Percentiles rank a stretch among this genome's conserved stretches.
phyloP scores from a whole-genome alignment of 2,329 filamentous ascomycete species.

The Phyllosticta ampelicida region DNA sequence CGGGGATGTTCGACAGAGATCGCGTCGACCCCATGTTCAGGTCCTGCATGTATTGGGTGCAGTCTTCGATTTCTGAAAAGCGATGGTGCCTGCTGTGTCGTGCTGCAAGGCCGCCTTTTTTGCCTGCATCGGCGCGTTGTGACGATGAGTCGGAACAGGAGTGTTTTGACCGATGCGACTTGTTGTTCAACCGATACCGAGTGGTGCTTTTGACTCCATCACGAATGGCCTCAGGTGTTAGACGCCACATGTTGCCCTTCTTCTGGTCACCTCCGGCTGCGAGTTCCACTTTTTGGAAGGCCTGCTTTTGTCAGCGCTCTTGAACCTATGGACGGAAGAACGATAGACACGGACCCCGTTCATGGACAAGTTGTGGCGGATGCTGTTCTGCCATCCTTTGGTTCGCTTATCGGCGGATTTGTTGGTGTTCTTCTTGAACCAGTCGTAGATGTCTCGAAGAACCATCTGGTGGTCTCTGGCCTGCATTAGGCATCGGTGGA shows the following conservation, averaged over 20 bases:
- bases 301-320: constrained; percentile 25
- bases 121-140: constrained; percentile 26
- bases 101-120: constrained; percentile 36
- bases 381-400: constrained; percentile 85
- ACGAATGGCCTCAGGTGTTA: constrained; percentile 57
- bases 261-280: constrained; percentile 41
- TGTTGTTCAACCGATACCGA: constrained; percentile 37
- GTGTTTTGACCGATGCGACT: not conserved
- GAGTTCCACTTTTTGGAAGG: constrained; percentile 44
- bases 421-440: constrained; percentile 73
- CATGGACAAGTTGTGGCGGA: constrained; percentile 93
- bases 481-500: constrained; percentile 64
- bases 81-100: constrained; percentile 8
- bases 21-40: not conserved
- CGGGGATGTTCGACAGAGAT: not conserved
- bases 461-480: constrained; percentile 59
- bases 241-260: constrained; percentile 65
- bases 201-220: constrained; percentile 80
- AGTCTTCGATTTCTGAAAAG: not conserved
- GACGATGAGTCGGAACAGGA: constrained; percentile 13
- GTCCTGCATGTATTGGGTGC: not conserved
- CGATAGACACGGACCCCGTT: constrained; percentile 58
- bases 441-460: constrained; percentile 78
- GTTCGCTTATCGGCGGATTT: constrained; percentile 52
- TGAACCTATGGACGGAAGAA: not conserved